These are phyloP conservation scores for Cyberlindnera suaveolens DNA, from an alignment of 805 yeast species.

Conservation along the genomic window DNA sequence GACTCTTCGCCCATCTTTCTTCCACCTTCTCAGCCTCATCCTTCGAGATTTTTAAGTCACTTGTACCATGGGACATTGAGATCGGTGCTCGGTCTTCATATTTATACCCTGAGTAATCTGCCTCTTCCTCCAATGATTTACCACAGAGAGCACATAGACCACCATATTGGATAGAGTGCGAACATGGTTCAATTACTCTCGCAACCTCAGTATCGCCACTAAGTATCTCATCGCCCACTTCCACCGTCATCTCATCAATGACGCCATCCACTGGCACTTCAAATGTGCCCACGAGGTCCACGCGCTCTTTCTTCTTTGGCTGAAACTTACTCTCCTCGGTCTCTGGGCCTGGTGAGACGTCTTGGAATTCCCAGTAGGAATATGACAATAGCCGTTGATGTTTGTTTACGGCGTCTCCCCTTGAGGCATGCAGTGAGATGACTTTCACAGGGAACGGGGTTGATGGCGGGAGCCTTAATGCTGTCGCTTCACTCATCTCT, in stretches of 20 bases:
- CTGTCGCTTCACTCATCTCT: slow-evolving; percentile 18
- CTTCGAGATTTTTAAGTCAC: slow-evolving; percentile 75
- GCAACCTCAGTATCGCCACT: slow-evolving; percentile 43
- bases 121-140: slow-evolving; percentile 59
- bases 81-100: slow-evolving; percentile 71
- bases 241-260: slow-evolving; percentile 43
- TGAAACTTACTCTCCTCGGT: slow-evolving; percentile 8
- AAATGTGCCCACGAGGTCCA: slow-evolving; percentile 67
- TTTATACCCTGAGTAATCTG: slow-evolving; percentile 61
- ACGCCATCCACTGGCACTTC: slow-evolving; percentile 82
- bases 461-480: slow-evolving; percentile 19
- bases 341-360: slow-evolving; percentile 21
- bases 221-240: slow-evolving; percentile 53
- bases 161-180: slow-evolving; percentile 89
- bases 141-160: slow-evolving; percentile 96
- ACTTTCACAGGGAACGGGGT: slow-evolving; percentile 35
- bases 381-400: slow-evolving; percentile 35
- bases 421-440: slow-evolving; percentile 26
- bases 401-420: slow-evolving; percentile 29
- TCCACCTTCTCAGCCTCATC: slow-evolving; percentile 87
- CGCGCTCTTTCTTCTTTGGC: slow-evolving; percentile 34
- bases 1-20: slow-evolving; percentile 51
- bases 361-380: slow-evolving; percentile 40
- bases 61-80: slow-evolving; percentile 83
- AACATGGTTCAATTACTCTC: slow-evolving; percentile 71